These are phyloP conservation scores for Syncephalastrum sp. DNA, from an alignment of 371 early-diverging fungal genomes.

Conservation along the genomic window DNA sequence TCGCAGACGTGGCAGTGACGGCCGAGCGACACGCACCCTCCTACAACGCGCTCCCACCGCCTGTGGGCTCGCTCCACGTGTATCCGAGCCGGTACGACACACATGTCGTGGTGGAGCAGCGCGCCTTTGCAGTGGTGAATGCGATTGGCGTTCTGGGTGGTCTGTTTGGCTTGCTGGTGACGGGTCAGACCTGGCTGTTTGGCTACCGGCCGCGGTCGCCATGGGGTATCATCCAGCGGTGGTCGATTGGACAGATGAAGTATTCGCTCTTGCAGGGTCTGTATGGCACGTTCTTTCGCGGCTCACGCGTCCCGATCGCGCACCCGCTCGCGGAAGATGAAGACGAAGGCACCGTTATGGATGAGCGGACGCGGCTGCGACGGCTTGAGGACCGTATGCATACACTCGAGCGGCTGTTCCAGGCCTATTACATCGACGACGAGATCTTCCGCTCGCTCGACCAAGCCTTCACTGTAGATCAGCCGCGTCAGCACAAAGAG, in stretches of 20 bases:
- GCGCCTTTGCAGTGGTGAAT: conserved; percentile 29
- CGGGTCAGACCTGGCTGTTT: conserved; percentile 25
- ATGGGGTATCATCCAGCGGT: conserved; percentile 14
- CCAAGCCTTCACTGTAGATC: too few relatives aligned
- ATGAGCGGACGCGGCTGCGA: conserved; percentile 16
- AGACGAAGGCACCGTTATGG: conserved; percentile 12
- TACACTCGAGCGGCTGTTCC: conserved; percentile 31
- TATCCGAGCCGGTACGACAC: conserved; percentile 16
- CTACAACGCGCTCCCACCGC: conserved; percentile 9
- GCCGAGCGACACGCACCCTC: conserved; percentile 7
- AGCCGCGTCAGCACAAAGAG: too few relatives aligned
- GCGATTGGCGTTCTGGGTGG: conserved; percentile 37
- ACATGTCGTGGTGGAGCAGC: conserved; percentile 21
- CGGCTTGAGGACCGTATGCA: conserved; percentile 31
- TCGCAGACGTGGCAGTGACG: conserved; percentile 10
- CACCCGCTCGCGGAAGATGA: conserved; percentile 24
- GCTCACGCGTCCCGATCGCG: conserved; percentile 28
- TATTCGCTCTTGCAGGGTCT: conserved; percentile 25
- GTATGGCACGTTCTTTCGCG: conserved; percentile 17
- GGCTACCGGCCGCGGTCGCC: conserved; percentile 35
- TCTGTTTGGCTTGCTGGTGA: conserved; percentile 28
- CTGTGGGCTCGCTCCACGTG: conserved; percentile 22
- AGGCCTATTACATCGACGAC: conserved; percentile 40
- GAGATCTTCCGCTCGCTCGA: conserved; percentile 34
- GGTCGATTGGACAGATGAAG: conserved; percentile 14